Base-by-base conservation (phyloP, 768 basidiomycete species). In the Podaxis sp. region DNA sequence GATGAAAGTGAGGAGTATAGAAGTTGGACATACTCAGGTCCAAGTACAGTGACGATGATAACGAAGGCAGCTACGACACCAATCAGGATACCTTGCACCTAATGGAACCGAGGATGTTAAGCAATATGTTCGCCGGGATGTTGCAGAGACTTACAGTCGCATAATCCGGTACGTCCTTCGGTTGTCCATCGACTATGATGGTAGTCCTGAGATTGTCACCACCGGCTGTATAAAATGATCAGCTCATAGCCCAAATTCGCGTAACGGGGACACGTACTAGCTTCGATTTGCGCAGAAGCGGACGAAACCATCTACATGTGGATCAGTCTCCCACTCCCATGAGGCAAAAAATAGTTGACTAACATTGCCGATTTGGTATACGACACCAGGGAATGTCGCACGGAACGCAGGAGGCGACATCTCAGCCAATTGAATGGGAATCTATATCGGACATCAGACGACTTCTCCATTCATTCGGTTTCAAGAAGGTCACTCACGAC, bases 331-430 rank as follows among this genome's bases (percentile, higher is more conserved):
- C n/a, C 17, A 49, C 20, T 22, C 37, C 20, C 26, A 30, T 6
- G 20, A 28, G 50, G 20, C 2, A 53, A 51, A 17, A 13, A 46
- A 7, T 2, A 68, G 74, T 17, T 13, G 73, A 81, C 78, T 24
- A 60, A 81, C 81, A 74, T 91, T 93, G 48, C 93, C 91, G 26
- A 94, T 67, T 68, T 94, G 93, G 74, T 95, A 95, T 2, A 89
- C 85, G 0, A 93, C 85, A 63, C 93, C 93, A 41, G 90, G 90
- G 80, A 93, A 95, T 1, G 90, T 90, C 3, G 93, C 91, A 61
- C 95, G 82, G 82, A 95, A 96, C 0, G 91, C 93, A 3, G 92
- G 90, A 2, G 95, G 95, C 0, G 90, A 90, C 76, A 94, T 82
- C 74, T 96, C 94, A 12, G 86, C 82, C 22, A 96, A 80, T 72